Base-by-base conservation (phyloP, 2,329 filamentous ascomycete species). In the Septoria linicola region DNA sequence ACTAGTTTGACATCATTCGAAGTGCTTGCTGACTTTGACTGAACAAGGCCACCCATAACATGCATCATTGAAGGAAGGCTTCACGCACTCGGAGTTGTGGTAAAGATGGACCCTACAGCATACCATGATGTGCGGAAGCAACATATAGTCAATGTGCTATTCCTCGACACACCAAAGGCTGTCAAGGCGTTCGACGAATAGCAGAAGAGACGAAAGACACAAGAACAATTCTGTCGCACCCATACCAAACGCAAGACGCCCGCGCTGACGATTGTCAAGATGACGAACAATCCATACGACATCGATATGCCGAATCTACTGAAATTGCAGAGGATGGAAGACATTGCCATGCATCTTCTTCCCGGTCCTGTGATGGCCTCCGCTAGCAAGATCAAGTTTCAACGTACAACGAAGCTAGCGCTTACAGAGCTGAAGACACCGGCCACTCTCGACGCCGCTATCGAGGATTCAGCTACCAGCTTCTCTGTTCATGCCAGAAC, bases 201-300 rank as follows among this genome's bases (percentile, higher is more conserved):
- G n/a, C n/a, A n/a, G n/a, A n/a, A n/a, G n/a, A n/a, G n/a, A n/a
- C n/a, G n/a, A n/a, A n/a, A n/a, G n/a, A n/a, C n/a, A n/a, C n/a
- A n/a, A n/a, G n/a, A n/a, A n/a, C n/a, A n/a, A n/a, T n/a, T n/a
- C n/a, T n/a, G n/a, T n/a, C n/a, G n/a, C n/a, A n/a, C n/a, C n/a
- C n/a, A n/a, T n/a, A n/a, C n/a, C n/a, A n/a, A n/a, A n/a, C n/a
- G n/a, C n/a, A n/a, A n/a, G n/a, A n/a, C n/a, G n/a, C n/a, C n/a
- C n/a, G n/a, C n/a, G n/a, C n/a, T n/a, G n/a, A n/a, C n/a, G 17
- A 17, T 5, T 13, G 21, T 39, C 8, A 47, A 2, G 17, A 48
- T 48, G 44, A 41, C 44, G 14, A 48, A 48, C 36, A 17, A 27
- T 14, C 44, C 44, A 1, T 48, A 48, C 17, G 44, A 48, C 17